Base-by-base conservation (phyloP, 441 rosid genomes). In the Jatropha podagrica region DNA sequence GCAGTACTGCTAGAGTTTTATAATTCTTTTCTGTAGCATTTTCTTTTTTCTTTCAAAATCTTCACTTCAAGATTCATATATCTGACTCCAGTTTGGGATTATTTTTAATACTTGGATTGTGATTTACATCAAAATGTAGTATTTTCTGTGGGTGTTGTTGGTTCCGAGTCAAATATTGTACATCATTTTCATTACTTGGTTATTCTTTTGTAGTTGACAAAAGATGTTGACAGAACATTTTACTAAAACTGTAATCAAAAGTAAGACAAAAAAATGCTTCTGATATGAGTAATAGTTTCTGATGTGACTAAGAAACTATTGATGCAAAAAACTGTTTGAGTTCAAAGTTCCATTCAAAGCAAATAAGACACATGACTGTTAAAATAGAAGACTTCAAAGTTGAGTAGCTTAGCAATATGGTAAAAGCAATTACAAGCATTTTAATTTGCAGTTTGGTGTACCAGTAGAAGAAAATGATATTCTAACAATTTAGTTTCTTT, bases 381-480 rank as follows among this genome's bases (percentile, higher is more conserved):
- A n/a, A 56, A 37, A 44, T 3, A 42, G 58, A 49, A 42, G 71
- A 42, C 67, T 61, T 71, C 64, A 73, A 66, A 76, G 48, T 55
- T 26, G 38, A 74, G 76, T 49, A 62, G 17, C 32, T 62, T 75
- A 40, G 32, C 55, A 58, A 59, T 59, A 4, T 49, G 23, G 56
- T 59, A 41, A 65, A 69, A 76, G 69, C 70, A 76, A 52, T 58
- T 58, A 6, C 10, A 74, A 65, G 74, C 71, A 40, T 52, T 63
- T 48, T 38, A 72, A 62, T 49, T 15, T 2, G 17, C 61, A 74
- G 72, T 76, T 76, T 54, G 86, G 74, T 74, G 69, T 52, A 73
- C 70, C 83, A 65, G 71, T 68, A 78, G 49, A 54, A 72, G 89
- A 86, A 78, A 81, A 83, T 65, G 83, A 86, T 69, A 72, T 64